Base-by-base conservation (phyloP, 208 protist species). In the Trichomonas vaginalis region DNA sequence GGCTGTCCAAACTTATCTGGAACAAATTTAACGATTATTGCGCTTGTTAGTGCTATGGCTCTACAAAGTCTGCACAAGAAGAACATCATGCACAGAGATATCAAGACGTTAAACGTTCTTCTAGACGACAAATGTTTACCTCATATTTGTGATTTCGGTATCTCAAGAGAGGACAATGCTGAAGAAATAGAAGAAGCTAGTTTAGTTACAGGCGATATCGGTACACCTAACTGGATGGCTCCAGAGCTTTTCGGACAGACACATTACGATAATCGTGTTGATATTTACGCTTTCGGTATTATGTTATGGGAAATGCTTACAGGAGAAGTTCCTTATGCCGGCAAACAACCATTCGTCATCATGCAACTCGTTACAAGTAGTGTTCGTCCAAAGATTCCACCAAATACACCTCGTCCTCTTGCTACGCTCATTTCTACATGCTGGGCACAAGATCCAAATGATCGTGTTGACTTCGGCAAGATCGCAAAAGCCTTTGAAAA, bases 221-320 rank as follows among this genome's bases (percentile, higher is more conserved):
- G 96, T 35, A 96, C 95, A 23, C 96, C 96, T 10, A 49, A 96
- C 27, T 97, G 96, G 95, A 96, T 97, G 95, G 95, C 96, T 4
- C 96, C 96, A 62, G 96, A 97, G 62, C 56, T 92, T 46, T 92
- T 51, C 27, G 82, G 82, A n/a, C 86, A 48, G 37, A 51, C 10
- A 0, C 40, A 92, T 48, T 92, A 92, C 45, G 27, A 35, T 45
- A 51, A 92, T 39, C 23, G 45, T 39, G 45, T 92, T 51, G 86
- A 92, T 92, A 45, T 92, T 39, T 92, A 92, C 46, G 42, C 86
- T 32, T 92, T 48, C n/a, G 86, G n/a, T 9, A 17, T 92, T 51
- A 51, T 92, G 17, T 21, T 92, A n/a, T 92, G 45, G 45, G 86
- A 92, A 92, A 35, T 92, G 40, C 0, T 48, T 4, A 92, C 86